Evolutionary conservation across 129 eudicot species (phyloP), one percentile per base, ranked within the genome.

Genomic region (Deinandra increscens): DNA sequence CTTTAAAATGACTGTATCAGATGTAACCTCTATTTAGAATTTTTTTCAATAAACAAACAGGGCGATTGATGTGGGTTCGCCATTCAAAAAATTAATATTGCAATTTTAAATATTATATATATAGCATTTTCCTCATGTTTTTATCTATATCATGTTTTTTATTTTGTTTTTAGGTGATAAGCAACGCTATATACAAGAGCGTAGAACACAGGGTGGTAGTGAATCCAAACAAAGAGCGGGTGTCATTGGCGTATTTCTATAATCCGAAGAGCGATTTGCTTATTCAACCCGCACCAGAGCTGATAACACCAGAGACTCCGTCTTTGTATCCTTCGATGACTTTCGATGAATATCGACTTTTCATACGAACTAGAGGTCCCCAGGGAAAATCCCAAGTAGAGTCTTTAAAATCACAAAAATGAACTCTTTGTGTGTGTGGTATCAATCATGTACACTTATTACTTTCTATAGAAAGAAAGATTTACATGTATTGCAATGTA

Each of bases 181-280:
- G 95, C 81, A 91, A 91, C 66, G 89, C 90, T 1, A 82, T 54
- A n/a, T 91, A 88, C 75, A 86, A 82, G 62, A 91, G 98, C 22
- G 95, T 91, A 11, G 98, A 91, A 80, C 98, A 91, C 23, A 68
- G 98, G 79, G 98, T 86, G 64, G 84, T 91, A 0, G 96, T 91
- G 5, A 91, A 91, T 82, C 79, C 96, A 0, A 73, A 53, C 33
- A 63, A 70, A 64, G 98, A 91, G 63, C 75, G 98, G 6, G 51
- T 91, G 44, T 91, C 98, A 6, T 68, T 91, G 3, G 98, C 98
- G 12, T 88, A 80, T 75, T 91, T 91, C 79, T 88, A 80, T 65
- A 91, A 88, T 56, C 98, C 98, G 0, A 91, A 80, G 77, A 78
- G 87, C 12, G 91, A 91, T 74, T 73, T 86, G 72, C 75, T 77